Percentiles rank a stretch among this genome's conserved stretches.
These are phyloP conservation scores for Rhodotorula kratochvilovae DNA, from an alignment of 768 basidiomycete genomes.

Conservation along the genomic window DNA sequence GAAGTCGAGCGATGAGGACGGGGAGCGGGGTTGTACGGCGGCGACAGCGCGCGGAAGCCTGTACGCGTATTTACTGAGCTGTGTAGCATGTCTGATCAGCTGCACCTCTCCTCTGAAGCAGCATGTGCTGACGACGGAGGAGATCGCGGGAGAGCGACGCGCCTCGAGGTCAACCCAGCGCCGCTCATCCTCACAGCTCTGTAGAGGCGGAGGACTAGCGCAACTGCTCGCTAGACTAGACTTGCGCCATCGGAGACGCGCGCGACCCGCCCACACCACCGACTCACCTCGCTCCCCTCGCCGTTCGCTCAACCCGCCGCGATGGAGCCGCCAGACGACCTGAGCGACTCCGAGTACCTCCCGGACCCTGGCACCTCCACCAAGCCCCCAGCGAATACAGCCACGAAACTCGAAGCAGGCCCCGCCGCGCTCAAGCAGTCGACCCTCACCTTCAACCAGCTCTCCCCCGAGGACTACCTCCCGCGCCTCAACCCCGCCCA, in stretches of 20 bases:
- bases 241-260: background rate
- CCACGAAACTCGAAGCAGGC: background rate
- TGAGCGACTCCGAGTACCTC: conserved; percentile 21
- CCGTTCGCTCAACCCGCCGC: background rate
- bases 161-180: too few relatives aligned
- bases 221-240: too few relatives aligned
- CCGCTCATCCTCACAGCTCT: too few relatives aligned
- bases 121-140: too few relatives aligned
- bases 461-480: background rate
- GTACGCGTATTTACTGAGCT: too few relatives aligned
- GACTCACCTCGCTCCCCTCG: background rate
- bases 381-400: background rate
- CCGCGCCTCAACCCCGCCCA: conserved; percentile 13
- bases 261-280: background rate
- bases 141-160: too few relatives aligned
- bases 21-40: too few relatives aligned
- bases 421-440: background rate
- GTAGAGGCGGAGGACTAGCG: too few relatives aligned
- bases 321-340: conserved; percentile 30
- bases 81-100: too few relatives aligned
- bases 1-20: too few relatives aligned
- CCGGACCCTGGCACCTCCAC: background rate
- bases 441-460: conserved; percentile 1
- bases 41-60: too few relatives aligned
- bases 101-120: too few relatives aligned